Percentiles rank a stretch among this genome's conserved stretches.
phyloP scores from a whole-genome alignment of 2,329 filamentous ascomycete species.

The Exophiala sp. region DNA sequence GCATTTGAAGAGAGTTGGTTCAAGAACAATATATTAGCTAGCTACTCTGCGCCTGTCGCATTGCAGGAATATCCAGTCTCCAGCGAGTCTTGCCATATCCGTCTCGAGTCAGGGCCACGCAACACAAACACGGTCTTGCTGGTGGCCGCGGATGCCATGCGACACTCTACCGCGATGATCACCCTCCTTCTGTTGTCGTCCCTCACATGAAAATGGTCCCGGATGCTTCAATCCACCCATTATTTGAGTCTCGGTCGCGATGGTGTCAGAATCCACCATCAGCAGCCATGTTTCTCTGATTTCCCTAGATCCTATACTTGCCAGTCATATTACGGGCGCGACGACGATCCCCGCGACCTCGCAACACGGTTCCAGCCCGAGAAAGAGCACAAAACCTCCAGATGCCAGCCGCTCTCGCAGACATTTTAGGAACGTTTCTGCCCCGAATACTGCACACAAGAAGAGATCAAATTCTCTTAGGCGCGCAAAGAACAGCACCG shows the following conservation, averaged over 20 bases:
- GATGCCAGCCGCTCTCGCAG: conserved; percentile 16
- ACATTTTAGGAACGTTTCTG: conserved; percentile 27
- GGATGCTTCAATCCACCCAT: conserved; percentile 1
- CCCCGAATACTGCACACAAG: conserved; percentile 20
- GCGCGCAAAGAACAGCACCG: conserved; percentile 48
- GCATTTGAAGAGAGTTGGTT: not conserved
- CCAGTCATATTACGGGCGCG: conserved; percentile 27
- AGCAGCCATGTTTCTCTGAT: conserved; percentile 28
- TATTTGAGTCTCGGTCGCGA: conserved; percentile 15
- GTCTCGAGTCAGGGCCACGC: not conserved
- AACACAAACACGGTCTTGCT: not conserved
- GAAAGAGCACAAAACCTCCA: conserved; percentile 21
- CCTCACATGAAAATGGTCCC: conserved; percentile 18
- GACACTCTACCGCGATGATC: not conserved
- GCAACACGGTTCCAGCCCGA: conserved; percentile 25
- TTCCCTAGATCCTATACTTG: conserved; percentile 28
- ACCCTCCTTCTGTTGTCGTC: not conserved
- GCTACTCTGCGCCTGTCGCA: not conserved
- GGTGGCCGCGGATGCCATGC: conserved; percentile 8
- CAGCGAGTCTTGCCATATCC: not conserved
- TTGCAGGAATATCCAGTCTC: not conserved
- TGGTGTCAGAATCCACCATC: conserved; percentile 22
- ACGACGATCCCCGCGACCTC: conserved; percentile 19
- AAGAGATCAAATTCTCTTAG: conserved; percentile 36
- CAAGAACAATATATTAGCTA: not conserved